Evolutionary conservation across 371 early-diverging fungal genomes (phyloP).

Genomic region (Rhizomucor pusillus): DNA sequence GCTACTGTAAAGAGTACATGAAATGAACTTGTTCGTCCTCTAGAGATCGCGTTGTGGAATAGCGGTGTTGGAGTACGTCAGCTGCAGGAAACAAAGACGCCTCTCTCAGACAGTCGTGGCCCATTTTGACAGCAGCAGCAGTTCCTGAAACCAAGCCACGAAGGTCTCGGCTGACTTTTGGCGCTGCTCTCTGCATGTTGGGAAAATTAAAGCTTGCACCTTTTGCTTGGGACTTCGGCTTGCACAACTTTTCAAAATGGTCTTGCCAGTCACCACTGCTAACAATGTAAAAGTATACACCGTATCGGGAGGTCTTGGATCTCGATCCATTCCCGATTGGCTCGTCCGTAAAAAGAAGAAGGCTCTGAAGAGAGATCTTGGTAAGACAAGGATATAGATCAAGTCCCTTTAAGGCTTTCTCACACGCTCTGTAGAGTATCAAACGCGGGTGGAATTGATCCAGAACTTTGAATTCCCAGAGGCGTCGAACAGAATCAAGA

Average conservation of each 20-base stretch:
- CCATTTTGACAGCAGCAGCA: no score
- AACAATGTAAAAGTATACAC: conserved; percentile 93
- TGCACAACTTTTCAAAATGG: conserved; percentile 41
- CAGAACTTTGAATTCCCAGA: conserved; percentile 99
- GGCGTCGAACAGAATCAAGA: conserved; percentile 83
- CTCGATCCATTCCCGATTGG: conserved; percentile 94
- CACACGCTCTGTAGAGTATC: conserved; percentile 65
- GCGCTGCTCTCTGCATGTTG: no score
- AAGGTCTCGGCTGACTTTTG: no score
- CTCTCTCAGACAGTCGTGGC: no score
- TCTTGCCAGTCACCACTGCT: conserved; percentile 73
- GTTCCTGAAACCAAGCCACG: no score
- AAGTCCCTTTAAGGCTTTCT: background rate
- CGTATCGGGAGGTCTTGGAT: conserved; percentile 80
- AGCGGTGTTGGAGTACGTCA: no score
- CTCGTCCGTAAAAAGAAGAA: conserved; percentile 82
- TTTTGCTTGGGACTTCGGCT: no score
- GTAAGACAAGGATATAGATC: conserved; percentile 34
- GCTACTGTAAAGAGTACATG: no score
- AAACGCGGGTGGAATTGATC: conserved; percentile 88
- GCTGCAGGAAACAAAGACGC: no score
- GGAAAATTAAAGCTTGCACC: no score
- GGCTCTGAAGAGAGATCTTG: conserved; percentile 84
- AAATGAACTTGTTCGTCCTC: no score
- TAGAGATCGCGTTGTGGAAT: no score